Evolutionary conservation across 257 asterid genomes (phyloP), one percentile per base, ranked within the genome.

Genomic region (Fraxinus pennsylvanica): DNA sequence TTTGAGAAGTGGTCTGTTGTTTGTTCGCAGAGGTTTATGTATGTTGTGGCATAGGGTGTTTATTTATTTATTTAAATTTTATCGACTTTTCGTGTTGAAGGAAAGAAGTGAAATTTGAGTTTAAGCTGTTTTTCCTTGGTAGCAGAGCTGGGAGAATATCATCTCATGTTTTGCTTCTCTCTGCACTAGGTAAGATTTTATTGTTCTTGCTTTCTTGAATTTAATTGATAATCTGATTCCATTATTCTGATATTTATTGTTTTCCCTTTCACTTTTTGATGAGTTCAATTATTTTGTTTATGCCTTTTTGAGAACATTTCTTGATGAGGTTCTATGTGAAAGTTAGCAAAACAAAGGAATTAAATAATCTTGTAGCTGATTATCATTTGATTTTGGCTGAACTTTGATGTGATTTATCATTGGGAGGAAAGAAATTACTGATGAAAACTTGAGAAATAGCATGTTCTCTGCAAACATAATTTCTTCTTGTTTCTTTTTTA

Each of bases 101-200:
- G 30, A 2, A 38, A 6, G 10, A 22, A 66, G 69, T 41, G n/a
- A 27, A 69, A 54, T 38, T 54, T 78, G 68, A 57, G 65, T 71
- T 63, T 65, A 74, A 78, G 61, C 50, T 76, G 75, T 39, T 66
- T 52, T 78, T 32, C 54, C 75, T 75, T 74, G 14, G 76, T 38
- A 61, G 50, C 70, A 39, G 78, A n/a, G 47, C 67, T 10, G 41
- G 72, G 76, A 71, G 79, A 71, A 21, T 70, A 5, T 36, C 68
- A 36, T 67, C 33, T 73, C 72, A 61, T 74, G 76, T 59, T 76
- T 72, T 76, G 38, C 25, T 78, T 21, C 74, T 57, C 65, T 30
- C 73, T 47, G 21, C 12, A 27, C 27, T 27, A 30, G 76, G 82
- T 86, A 76, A 73, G 79, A n/a, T n/a, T 59, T 21, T 7, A 57